A percentile compares a stretch with the other conserved stretches of the same genome.
Evolutionary conservation across 345 rosid genomes (phyloP).

Genomic region (Aquilaria sinensis): DNA sequence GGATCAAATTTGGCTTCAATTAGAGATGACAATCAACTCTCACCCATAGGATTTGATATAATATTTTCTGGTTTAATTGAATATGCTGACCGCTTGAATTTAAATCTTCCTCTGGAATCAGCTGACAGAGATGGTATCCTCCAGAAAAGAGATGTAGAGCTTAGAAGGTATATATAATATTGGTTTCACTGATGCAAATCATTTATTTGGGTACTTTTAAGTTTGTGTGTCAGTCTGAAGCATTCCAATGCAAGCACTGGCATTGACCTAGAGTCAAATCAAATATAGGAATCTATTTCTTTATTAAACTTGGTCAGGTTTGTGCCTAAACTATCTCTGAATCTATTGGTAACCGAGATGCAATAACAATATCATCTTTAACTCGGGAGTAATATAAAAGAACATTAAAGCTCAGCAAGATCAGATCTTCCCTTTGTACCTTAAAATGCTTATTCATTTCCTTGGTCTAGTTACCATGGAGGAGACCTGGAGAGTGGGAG

Average conservation of each 20-base stretch:
- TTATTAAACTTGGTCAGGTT: too few species aligned
- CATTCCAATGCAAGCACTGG: too few species aligned
- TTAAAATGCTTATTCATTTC: slow-evolving; percentile 5
- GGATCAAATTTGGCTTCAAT: slow-evolving; percentile 49
- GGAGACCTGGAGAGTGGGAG: slow-evolving; percentile 39
- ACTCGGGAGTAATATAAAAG: too few species aligned
- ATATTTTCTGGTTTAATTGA: slow-evolving; percentile 83
- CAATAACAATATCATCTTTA: too few species aligned
- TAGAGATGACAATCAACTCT: slow-evolving; percentile 45
- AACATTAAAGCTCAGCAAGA: neutral
- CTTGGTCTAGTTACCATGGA: slow-evolving; percentile 19
- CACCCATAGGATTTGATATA: slow-evolving; percentile 72
- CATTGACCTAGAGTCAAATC: too few species aligned
- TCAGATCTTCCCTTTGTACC: neutral
- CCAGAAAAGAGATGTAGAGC: slow-evolving; percentile 44
- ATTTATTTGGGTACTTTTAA: too few species aligned
- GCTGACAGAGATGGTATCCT: slow-evolving; percentile 40
- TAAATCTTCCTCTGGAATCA: slow-evolving; percentile 53
- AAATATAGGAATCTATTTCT: too few species aligned
- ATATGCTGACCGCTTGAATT: slow-evolving; percentile 50
- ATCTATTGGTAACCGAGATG: too few species aligned
- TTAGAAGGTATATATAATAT: slow-evolving; percentile 36
- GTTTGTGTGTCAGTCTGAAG: too few species aligned
- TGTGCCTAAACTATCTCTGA: too few species aligned
- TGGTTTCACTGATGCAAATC: too few species aligned